phyloP scores from a whole-genome alignment of 2,329 filamentous ascomycete genomes.

The Apiospora kogelbergensis region DNA sequence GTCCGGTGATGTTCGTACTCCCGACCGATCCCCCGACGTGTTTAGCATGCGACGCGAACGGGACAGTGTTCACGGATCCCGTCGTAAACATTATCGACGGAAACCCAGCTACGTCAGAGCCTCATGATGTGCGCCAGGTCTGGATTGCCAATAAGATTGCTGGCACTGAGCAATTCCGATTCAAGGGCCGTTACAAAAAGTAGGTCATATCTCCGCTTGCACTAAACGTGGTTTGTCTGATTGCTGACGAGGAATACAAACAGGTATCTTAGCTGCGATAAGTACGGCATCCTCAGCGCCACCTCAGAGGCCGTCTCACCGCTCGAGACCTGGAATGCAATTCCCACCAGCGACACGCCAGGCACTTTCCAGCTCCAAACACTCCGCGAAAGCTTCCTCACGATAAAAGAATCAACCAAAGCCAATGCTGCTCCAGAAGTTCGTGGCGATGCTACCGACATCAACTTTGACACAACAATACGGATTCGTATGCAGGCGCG shows the following conservation, averaged over 20 bases:
- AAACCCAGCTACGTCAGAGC: constrained; percentile 82
- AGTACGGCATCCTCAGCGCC: constrained; percentile 75
- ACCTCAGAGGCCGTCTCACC: constrained; percentile 78
- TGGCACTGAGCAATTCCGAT: constrained; percentile 77
- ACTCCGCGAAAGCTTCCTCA: constrained; percentile 68
- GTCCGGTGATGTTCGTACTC: constrained; percentile 80
- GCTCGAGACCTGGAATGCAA: constrained; percentile 77
- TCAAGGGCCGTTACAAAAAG: constrained; percentile 90
- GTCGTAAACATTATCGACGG: constrained; percentile 88
- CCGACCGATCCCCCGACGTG: constrained; percentile 72
- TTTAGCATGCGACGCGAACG: constrained; percentile 81
- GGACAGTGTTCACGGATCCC: constrained; percentile 78
- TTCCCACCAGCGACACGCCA: constrained; percentile 62
- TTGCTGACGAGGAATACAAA: neutral
- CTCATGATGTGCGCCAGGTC: constrained; percentile 92
- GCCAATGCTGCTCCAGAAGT: constrained; percentile 59
- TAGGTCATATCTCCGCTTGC: constrained; percentile 36
- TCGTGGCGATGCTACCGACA: constrained; percentile 71
- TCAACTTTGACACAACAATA: constrained; percentile 69
- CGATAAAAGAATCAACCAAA: constrained; percentile 56
- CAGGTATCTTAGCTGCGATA: constrained; percentile 85
- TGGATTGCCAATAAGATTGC: constrained; percentile 86
- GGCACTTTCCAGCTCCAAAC: constrained; percentile 77
- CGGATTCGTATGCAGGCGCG: constrained; percentile 91
- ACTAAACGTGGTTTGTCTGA: constrained; percentile 1